Evolutionary conservation across 2,329 filamentous ascomycete genomes (phyloP).

Genomic region (Penicillium occitanis): DNA sequence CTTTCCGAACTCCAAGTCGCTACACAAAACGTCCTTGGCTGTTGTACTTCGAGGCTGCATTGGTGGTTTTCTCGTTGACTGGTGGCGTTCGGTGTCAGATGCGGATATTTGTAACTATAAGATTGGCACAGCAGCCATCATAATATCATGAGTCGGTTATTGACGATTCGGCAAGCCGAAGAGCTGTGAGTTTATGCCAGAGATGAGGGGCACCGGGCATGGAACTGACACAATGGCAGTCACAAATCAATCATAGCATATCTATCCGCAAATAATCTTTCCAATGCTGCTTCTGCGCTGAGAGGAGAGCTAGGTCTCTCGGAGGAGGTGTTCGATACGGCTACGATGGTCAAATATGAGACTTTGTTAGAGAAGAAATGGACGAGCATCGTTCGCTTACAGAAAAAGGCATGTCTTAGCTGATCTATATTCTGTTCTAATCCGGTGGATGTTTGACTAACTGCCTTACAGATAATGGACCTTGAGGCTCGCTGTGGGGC

Average conservation of each 20-base stretch:
- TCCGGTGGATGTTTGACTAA: not conserved
- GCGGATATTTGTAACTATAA: not conserved
- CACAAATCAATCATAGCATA: conserved; percentile 95
- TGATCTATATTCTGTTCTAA: not conserved
- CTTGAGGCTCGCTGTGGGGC: conserved; percentile 72
- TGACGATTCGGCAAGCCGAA: conserved; percentile 79
- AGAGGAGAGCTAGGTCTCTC: conserved; percentile 72
- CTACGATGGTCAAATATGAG: conserved; percentile 90
- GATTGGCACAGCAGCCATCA: conserved; percentile 17
- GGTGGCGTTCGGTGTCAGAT: not conserved
- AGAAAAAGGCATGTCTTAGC: conserved; percentile 72
- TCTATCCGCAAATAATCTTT: conserved; percentile 69
- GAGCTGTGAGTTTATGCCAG: conserved; percentile 67
- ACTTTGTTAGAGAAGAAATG: conserved; percentile 95
- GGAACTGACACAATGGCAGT: conserved; percentile 36
- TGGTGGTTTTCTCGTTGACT: not conserved
- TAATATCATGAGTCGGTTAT: conserved; percentile 65
- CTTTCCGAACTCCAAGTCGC: not conserved
- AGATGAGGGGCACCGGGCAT: not conserved
- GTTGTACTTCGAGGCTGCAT: not conserved
- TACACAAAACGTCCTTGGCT: not conserved
- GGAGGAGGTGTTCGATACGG: conserved; percentile 65
- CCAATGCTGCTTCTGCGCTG: conserved; percentile 67
- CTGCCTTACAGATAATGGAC: conserved; percentile 74
- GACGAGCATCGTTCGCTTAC: conserved; percentile 90